These are phyloP conservation scores for Pleurotus sapidus DNA, from an alignment of 768 basidiomycete species.

Conservation along the genomic window DNA sequence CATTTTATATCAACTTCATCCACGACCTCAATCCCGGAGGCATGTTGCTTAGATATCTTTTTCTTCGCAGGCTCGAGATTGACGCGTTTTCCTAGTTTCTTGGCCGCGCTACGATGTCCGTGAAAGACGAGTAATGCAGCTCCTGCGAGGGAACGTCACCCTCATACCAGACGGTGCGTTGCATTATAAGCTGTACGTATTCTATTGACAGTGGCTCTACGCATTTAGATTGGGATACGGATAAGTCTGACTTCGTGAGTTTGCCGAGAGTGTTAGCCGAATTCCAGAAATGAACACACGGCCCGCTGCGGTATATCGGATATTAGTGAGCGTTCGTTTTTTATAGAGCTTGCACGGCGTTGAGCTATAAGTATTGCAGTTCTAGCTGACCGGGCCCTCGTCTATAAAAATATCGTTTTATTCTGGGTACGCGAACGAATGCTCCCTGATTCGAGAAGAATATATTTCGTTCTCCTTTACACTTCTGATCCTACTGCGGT, in stretches of 20 bases:
- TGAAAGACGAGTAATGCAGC: conserved; percentile 41
- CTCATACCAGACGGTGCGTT: conserved; percentile 48
- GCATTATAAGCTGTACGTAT: neutral
- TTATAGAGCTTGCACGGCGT: no score
- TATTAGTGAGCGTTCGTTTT: no score
- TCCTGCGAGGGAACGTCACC: conserved; percentile 51
- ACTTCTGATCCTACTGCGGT: neutral
- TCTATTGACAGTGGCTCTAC: neutral
- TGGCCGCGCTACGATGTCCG: conserved; percentile 44
- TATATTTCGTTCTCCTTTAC: neutral
- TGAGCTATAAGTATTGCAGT: no score
- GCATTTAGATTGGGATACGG: conserved; percentile 35
- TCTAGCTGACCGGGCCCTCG: no score
- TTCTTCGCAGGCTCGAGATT: neutral
- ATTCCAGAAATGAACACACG: conserved; percentile 38
- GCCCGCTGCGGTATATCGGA: no score
- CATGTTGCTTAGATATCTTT: conserved; percentile 22
- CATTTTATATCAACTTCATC: conserved; percentile 57
- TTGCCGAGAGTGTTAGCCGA: conserved; percentile 35
- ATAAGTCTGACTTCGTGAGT: conserved; percentile 42
- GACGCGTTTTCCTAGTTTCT: conserved; percentile 22
- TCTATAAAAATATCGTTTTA: no score
- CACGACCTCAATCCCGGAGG: conserved; percentile 54
- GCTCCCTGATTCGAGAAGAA: no score
- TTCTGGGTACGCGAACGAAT: no score